These are phyloP conservation scores for Friedmanniomyces endolithicus DNA, from an alignment of 495 filamentous ascomycete genomes.

Conservation along the genomic window DNA sequence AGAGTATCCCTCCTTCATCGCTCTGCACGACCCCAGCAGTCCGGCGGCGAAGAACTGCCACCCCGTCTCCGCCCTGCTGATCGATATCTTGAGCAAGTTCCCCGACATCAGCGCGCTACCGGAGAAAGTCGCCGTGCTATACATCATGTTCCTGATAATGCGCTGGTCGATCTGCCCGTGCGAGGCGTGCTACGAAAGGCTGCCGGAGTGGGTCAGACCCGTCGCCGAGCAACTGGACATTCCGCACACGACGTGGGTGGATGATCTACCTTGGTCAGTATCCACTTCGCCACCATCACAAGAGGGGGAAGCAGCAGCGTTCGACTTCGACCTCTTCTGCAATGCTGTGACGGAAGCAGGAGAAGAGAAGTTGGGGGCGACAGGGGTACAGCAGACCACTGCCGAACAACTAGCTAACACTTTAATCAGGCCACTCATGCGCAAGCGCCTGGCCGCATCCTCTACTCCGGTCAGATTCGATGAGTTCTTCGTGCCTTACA, in stretches of 20 bases:
- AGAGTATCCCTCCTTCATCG: slow-evolving; percentile 47
- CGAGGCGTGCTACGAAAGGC: slow-evolving; percentile 55
- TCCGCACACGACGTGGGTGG: slow-evolving; percentile 64
- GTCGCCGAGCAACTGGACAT: slow-evolving; percentile 46
- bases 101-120: slow-evolving; percentile 56
- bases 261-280: slow-evolving; percentile 54
- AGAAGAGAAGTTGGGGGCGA: too few relatives aligned
- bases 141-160: slow-evolving; percentile 72
- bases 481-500: slow-evolving; percentile 68
- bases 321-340: background rate
- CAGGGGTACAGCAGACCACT: background rate
- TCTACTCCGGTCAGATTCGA: slow-evolving; percentile 40
- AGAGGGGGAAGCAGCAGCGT: background rate
- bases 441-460: slow-evolving; percentile 42
- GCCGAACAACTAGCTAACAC: background rate
- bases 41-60: slow-evolving; percentile 49
- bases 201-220: slow-evolving; percentile 57
- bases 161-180: slow-evolving; percentile 70
- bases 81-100: slow-evolving; percentile 64
- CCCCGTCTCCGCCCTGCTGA: slow-evolving; percentile 68
- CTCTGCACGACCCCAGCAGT: slow-evolving; percentile 29
- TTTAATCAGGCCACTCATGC: slow-evolving; percentile 45
- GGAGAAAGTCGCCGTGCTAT: slow-evolving; percentile 67
- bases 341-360: background rate
- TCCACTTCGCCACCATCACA: background rate